Conservation (phyloP, 768 basidiomycete genomes). For the Termitomyces sp. region DNA sequence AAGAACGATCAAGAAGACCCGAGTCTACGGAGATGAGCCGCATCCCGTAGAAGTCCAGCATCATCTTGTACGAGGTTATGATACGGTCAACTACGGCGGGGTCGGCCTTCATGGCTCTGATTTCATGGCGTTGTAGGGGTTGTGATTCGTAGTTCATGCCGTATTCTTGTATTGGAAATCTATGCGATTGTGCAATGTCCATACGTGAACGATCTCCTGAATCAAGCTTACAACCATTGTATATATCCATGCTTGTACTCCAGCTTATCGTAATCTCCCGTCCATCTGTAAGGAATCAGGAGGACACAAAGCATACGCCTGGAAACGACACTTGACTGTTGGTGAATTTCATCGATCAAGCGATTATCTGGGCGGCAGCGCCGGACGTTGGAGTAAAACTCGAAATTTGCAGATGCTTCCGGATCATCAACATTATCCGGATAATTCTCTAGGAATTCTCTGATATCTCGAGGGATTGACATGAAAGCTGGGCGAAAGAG, state of each 20-base stretch:
- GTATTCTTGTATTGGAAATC: constrained; percentile 72
- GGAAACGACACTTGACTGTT: constrained; percentile 37
- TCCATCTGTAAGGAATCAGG: constrained; percentile 48
- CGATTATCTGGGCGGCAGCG: constrained; percentile 61
- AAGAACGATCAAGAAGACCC: constrained; percentile 53
- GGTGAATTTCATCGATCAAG: constrained; percentile 60
- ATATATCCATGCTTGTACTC: constrained; percentile 73
- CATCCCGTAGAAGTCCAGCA: constrained; percentile 85
- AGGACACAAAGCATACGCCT: neutral
- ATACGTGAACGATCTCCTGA: neutral
- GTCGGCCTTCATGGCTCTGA: constrained; percentile 51
- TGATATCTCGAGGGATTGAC: constrained; percentile 53
- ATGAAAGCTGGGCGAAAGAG: constrained; percentile 18
- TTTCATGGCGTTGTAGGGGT: constrained; percentile 65
- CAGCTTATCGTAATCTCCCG: constrained; percentile 56
- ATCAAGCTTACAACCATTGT: constrained; percentile 67
- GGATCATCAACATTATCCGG: constrained; percentile 40
- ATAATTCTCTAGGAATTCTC: constrained; percentile 56
- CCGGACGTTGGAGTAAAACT: constrained; percentile 57
- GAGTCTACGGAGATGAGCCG: constrained; percentile 52
- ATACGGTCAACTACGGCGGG: constrained; percentile 46
- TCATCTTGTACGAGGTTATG: constrained; percentile 60
- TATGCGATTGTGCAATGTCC: constrained; percentile 21
- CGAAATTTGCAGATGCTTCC: constrained; percentile 42
- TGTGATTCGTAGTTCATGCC: constrained; percentile 71